Conservation (phyloP, 352 stramenopile genomes). For the Pythium diclinum region DNA sequence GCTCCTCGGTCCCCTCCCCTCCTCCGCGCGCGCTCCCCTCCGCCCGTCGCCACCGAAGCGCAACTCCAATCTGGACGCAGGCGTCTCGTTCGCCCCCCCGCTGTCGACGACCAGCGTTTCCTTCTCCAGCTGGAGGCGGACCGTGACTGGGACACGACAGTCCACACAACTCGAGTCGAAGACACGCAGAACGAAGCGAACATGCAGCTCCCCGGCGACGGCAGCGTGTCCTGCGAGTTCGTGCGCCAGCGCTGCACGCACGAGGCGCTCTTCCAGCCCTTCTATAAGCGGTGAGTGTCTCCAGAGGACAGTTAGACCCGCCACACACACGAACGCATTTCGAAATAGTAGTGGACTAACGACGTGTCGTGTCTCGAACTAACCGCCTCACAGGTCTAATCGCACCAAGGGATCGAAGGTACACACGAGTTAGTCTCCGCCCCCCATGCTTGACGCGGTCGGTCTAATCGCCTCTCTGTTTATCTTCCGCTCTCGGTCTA, state of each 20-base stretch:
- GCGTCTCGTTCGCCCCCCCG: slow-evolving; percentile 7
- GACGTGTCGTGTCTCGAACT: not conserved
- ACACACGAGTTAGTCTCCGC: not conserved
- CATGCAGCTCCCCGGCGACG: not conserved
- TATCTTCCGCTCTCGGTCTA: not conserved
- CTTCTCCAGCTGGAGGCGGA: not conserved
- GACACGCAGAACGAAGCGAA: not conserved
- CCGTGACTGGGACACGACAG: not conserved
- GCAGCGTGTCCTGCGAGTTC: slow-evolving; percentile 14
- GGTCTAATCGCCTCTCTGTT: not conserved
- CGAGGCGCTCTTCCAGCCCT: slow-evolving; percentile 16
- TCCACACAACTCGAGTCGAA: not conserved
- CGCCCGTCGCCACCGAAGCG: slow-evolving; percentile 8
- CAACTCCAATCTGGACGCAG: slow-evolving; percentile 6
- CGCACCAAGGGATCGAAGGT: slow-evolving; percentile 37
- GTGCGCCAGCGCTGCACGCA: slow-evolving; percentile 12
- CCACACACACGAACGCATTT: not conserved
- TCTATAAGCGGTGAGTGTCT: slow-evolving; percentile 16
- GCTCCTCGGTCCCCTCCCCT: not conserved
- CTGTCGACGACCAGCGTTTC: not conserved
- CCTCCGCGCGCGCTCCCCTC: not conserved
- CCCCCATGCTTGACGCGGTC: not conserved
- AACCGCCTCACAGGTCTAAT: slow-evolving; percentile 2
- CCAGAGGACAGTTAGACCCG: not conserved
- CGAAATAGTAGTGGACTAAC: not conserved